Evolutionary conservation across 2,329 filamentous ascomycete genomes (phyloP).

Genomic region (Pezizomycotina sp.): DNA sequence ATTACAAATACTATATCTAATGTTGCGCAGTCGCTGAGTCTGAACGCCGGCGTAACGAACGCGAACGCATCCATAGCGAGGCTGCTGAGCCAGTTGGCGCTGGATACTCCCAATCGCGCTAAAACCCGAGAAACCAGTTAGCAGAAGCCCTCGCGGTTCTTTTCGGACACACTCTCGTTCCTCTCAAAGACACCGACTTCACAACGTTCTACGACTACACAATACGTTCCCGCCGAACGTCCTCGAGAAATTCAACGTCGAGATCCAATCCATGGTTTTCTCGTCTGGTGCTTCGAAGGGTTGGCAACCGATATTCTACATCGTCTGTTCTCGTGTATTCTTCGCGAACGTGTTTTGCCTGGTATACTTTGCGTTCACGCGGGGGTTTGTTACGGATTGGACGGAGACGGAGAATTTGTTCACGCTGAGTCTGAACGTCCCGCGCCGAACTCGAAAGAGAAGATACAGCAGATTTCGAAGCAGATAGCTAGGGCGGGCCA

Average conservation of each 20-base stretch:
- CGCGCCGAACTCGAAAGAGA: too few species aligned
- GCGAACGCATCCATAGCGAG: slow-evolving; percentile 43
- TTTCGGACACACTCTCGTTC: slow-evolving; percentile 48
- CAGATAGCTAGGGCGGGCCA: too few species aligned
- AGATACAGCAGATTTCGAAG: too few species aligned
- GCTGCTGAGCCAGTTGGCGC: slow-evolving; percentile 41
- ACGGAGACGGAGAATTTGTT: slow-evolving; percentile 64
- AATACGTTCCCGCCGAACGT: slow-evolving; percentile 1
- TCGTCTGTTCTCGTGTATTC: slow-evolving; percentile 49
- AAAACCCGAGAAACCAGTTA: slow-evolving; percentile 41
- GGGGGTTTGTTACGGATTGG: slow-evolving; percentile 57
- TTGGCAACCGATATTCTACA: slow-evolving; percentile 52
- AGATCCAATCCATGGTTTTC: slow-evolving; percentile 50
- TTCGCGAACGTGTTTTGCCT: slow-evolving; percentile 50
- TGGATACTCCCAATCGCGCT: slow-evolving; percentile 31
- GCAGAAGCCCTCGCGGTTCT: slow-evolving; percentile 59
- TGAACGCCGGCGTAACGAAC: slow-evolving; percentile 40
- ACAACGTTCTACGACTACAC: slow-evolving; percentile 40
- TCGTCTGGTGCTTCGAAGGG: slow-evolving; percentile 44
- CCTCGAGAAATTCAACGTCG: slow-evolving; percentile 45
- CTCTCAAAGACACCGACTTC: slow-evolving; percentile 44
- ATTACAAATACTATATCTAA: too few species aligned
- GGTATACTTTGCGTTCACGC: slow-evolving; percentile 42
- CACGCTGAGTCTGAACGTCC: slow-evolving; percentile 50
- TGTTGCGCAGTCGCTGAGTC: slow-evolving; percentile 33